Percentiles rank a stretch among this genome's conserved stretches.
These are phyloP conservation scores for Suhomyces faveliae DNA, from an alignment of 805 yeast species.

Conservation along the genomic window DNA sequence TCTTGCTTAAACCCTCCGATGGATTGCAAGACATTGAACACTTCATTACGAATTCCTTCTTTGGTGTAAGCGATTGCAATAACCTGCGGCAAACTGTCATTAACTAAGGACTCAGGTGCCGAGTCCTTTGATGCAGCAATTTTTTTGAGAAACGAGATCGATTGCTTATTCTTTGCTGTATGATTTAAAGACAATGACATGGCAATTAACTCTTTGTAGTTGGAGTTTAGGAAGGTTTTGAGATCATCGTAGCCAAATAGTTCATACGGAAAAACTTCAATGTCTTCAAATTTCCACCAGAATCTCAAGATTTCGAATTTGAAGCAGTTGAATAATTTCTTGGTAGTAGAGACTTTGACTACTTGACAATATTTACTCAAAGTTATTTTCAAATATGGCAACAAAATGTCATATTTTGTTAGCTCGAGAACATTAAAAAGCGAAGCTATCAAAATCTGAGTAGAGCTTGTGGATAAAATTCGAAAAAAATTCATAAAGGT, in stretches of 20 bases:
- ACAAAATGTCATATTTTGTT: slow-evolving; percentile 28
- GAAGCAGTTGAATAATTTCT: slow-evolving; percentile 27
- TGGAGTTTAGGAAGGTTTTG: slow-evolving; percentile 30
- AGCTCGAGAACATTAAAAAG: slow-evolving; percentile 44
- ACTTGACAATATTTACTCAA: slow-evolving; percentile 21
- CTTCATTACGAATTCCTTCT: slow-evolving; percentile 35
- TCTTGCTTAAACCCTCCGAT: slow-evolving; percentile 19
- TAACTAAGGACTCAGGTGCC: slow-evolving; percentile 17
- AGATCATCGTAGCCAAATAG: slow-evolving; percentile 36
- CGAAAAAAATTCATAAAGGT: slow-evolving; percentile 39
- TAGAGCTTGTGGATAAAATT: slow-evolving; percentile 27
- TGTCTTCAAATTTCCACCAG: slow-evolving; percentile 40
- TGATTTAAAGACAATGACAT: slow-evolving; percentile 16
- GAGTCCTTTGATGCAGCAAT: background rate
- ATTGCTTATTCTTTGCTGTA: slow-evolving; percentile 18
- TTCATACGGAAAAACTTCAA: slow-evolving; percentile 39
- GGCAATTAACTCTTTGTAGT: slow-evolving; percentile 40
- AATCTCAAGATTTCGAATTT: slow-evolving; percentile 38
- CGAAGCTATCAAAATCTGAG: slow-evolving; percentile 30
- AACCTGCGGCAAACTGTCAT: slow-evolving; percentile 35
- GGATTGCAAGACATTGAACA: slow-evolving; percentile 19
- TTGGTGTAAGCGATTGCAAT: slow-evolving; percentile 46
- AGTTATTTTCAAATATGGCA: slow-evolving; percentile 27
- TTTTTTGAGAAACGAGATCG: background rate
- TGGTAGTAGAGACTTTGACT: slow-evolving; percentile 12